A percentile compares a stretch with the other conserved stretches of the same genome.
These are phyloP conservation scores for Cordyceps javanica DNA, from an alignment of 2,329 filamentous ascomycete genomes.

Conservation along the genomic window DNA sequence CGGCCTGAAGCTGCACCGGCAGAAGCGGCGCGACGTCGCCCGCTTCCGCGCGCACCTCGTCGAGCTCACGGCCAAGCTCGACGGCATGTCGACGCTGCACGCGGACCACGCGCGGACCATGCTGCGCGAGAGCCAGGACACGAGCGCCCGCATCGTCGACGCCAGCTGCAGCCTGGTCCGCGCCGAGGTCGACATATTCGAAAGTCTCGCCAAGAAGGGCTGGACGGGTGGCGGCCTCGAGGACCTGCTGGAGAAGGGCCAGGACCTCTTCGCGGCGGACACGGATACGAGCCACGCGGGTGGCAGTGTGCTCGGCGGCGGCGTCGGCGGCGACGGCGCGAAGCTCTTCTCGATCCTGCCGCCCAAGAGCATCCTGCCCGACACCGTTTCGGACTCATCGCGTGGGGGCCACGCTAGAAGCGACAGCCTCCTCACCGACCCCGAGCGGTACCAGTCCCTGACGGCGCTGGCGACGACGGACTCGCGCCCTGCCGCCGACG, in stretches of 20 bases:
- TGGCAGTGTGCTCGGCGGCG: slow-evolving; percentile 23
- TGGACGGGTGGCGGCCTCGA: slow-evolving; percentile 63
- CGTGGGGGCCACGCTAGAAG: slow-evolving; percentile 36
- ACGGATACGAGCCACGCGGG: slow-evolving; percentile 22
- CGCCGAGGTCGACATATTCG: slow-evolving; percentile 65
- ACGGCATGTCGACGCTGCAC: slow-evolving; percentile 56
- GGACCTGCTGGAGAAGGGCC: slow-evolving; percentile 57
- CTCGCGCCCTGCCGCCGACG: background rate
- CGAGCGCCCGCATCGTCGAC: slow-evolving; percentile 56
- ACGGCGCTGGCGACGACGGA: slow-evolving; percentile 35
- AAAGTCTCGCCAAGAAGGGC: slow-evolving; percentile 59
- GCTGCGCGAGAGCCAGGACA: slow-evolving; percentile 59
- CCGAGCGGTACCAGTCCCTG: slow-evolving; percentile 53
- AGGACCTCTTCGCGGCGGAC: slow-evolving; percentile 51
- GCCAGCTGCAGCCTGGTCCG: slow-evolving; percentile 59
- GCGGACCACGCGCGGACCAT: slow-evolving; percentile 53
- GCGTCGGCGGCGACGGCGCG: slow-evolving; percentile 24
- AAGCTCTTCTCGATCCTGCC: slow-evolving; percentile 61
- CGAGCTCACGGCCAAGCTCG: slow-evolving; percentile 54
- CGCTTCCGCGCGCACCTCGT: slow-evolving; percentile 58
- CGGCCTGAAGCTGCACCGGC: slow-evolving; percentile 55
- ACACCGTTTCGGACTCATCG: slow-evolving; percentile 35
- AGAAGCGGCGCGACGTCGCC: slow-evolving; percentile 54
- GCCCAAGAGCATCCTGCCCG: slow-evolving; percentile 57
- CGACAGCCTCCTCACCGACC: slow-evolving; percentile 50